Base-by-base conservation (phyloP, 192 early-diverging fungal genomes). In the Mortierella antarctica region DNA sequence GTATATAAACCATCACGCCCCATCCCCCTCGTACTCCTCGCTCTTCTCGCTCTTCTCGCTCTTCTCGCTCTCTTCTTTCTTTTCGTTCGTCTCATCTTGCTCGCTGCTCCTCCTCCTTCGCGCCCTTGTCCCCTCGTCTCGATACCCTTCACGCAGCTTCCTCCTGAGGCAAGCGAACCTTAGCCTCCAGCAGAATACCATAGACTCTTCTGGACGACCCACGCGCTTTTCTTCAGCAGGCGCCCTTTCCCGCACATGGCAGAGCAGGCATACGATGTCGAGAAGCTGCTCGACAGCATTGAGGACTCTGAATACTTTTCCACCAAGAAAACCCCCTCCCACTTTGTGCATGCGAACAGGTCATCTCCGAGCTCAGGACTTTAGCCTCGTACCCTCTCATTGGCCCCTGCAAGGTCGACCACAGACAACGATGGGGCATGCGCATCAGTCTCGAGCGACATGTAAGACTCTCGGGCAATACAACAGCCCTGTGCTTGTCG, bases 321-420 rank as follows among this genome's bases (percentile, higher is more conserved):
- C 0, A 80, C 53, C 13, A 18, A n/a, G 21, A 80, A 72, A 60
- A 68, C 77, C 0, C 53, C 70, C 42, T 80, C 77, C 21, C 65
- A 72, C 55, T 80, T 80, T 15, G n/a, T 47, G 18, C 58, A 71
- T 8, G 58, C 69, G 11, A 14, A 46, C 39, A 71, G 60, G 70
- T 72, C 60, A 45, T 80, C 39, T 15, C 12, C 8, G 70, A 72
- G 39, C 31, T 80, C 62, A 80, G 68, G 31, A 12, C 17, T 47
- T 20, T 72, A 4, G 77, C 65, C 17, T 57, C 51, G 1, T 71
- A 31, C 14, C 45, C 64, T 15, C 17, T 72, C 12, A 45, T 80
- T 6, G 77, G 77, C 12, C 70, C 70, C 1, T 45, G 46, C 9
- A 31, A 71, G 40, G 18, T 72, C n/a, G 70, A 72, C 39, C 13